Conservation (phyloP, 148 eudicot species). For the Rhododendron mucronatum region DNA sequence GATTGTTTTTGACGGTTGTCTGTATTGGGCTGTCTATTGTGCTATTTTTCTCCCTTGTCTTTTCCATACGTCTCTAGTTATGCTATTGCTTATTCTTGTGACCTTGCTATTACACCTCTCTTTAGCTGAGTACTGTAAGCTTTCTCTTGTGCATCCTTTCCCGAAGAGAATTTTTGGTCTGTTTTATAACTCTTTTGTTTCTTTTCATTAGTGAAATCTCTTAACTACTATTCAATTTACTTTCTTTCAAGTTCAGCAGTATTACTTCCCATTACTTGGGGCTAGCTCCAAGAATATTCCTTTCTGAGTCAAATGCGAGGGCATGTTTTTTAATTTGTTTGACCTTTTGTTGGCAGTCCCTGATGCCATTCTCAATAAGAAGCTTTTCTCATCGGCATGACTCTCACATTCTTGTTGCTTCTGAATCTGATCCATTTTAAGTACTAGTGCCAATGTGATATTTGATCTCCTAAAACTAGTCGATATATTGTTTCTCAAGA, state of each 20-base stretch:
- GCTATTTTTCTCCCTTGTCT: not conserved
- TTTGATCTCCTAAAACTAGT: not conserved
- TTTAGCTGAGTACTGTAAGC: not conserved
- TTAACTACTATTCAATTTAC: not conserved
- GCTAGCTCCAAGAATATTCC: not conserved
- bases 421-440: not conserved
- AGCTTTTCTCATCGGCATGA: not conserved
- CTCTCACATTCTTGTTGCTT: not conserved
- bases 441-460: not conserved
- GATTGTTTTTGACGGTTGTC: not conserved
- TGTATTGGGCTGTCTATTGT: not conserved
- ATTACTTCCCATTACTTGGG: not conserved
- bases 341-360: not conserved
- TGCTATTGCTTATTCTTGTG: not conserved
- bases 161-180: not conserved
- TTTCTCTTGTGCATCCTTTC: not conserved
- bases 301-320: not conserved
- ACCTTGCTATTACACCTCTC: not conserved
- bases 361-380: not conserved
- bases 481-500: not conserved
- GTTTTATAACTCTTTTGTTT: not conserved
- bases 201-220: not conserved
- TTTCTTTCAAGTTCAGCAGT: not conserved
- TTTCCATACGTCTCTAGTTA: not conserved
- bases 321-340: not conserved